phyloP scores from a whole-genome alignment of 768 basidiomycete species.

The Pleurotus citrinopileatus region DNA sequence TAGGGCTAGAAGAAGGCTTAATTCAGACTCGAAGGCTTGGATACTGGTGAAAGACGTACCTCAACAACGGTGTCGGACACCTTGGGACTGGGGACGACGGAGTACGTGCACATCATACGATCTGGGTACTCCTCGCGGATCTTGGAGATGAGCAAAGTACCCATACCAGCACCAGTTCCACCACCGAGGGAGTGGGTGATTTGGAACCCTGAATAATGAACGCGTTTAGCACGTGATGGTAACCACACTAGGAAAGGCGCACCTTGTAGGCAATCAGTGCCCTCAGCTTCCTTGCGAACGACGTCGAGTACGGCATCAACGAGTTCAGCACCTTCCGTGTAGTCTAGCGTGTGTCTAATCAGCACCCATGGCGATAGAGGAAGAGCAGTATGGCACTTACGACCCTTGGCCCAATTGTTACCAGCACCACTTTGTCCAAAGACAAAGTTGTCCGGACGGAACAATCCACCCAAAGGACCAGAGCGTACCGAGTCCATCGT shows the following conservation, averaged over 20 bases:
- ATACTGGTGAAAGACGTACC: slow-evolving; percentile 39
- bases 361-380: not conserved
- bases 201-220: slow-evolving; percentile 74
- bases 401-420: slow-evolving; percentile 99
- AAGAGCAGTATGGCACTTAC: slow-evolving; percentile 49
- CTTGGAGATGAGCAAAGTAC: slow-evolving; percentile 97
- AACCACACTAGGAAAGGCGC: no score
- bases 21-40: not conserved
- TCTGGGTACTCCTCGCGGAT: slow-evolving; percentile 99
- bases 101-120: slow-evolving; percentile 99
- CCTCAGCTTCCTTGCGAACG: slow-evolving; percentile 98
- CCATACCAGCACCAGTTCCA: slow-evolving; percentile 99
- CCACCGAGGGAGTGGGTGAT: slow-evolving; percentile 98
- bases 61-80: slow-evolving; percentile 99
- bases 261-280: slow-evolving; percentile 96
- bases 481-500: slow-evolving; percentile 93
- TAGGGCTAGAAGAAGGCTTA: slow-evolving; percentile 63
- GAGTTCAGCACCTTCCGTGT: slow-evolving; percentile 96
- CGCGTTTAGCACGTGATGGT: slow-evolving; percentile 3
- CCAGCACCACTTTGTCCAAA: slow-evolving; percentile 98
- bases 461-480: slow-evolving; percentile 85
- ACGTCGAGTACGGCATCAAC: slow-evolving; percentile 98
- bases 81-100: slow-evolving; percentile 95
- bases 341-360: slow-evolving; percentile 47
- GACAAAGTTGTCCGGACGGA: slow-evolving; percentile 98